Conservation (phyloP, 139 green algal genomes). For the Haematococcus sp. region DNA sequence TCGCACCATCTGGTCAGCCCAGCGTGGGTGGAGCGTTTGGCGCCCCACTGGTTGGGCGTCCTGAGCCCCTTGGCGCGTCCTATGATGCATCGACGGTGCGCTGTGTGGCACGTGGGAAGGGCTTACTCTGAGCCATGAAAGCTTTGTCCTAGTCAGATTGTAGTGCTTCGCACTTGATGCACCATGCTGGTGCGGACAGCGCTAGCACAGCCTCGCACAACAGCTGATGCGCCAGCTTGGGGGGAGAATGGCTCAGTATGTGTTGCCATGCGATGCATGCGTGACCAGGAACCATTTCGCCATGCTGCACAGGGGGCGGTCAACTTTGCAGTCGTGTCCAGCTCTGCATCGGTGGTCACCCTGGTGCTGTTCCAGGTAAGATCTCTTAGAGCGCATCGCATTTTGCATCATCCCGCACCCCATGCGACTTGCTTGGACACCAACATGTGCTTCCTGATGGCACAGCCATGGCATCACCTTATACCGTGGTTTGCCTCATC, state of each 20-base stretch:
- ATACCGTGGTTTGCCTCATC: too few species aligned
- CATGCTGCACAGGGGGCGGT: conserved; percentile 51
- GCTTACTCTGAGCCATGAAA: background rate
- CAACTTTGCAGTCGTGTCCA: conserved; percentile 85
- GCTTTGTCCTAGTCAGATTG: background rate
- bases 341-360: conserved; percentile 56
- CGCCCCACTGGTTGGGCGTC: conserved; percentile 3
- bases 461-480: too few species aligned
- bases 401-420: too few species aligned
- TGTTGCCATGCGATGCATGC: background rate
- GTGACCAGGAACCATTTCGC: background rate
- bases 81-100: conserved; percentile 16
- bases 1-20: conserved; percentile 19
- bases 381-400: too few species aligned
- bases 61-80: conserved; percentile 27
- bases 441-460: too few species aligned
- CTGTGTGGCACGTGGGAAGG: too few species aligned
- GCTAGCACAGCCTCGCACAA: too few species aligned
- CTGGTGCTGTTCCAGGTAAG: conserved; percentile 78
- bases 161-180: background rate
- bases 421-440: too few species aligned
- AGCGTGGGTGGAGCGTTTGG: background rate
- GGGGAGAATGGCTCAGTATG: background rate
- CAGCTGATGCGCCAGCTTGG: too few species aligned
- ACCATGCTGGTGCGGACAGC: background rate